Evolutionary conservation across 2,329 filamentous ascomycete genomes (phyloP).

Genomic region (Escovopsis weberi): DNA sequence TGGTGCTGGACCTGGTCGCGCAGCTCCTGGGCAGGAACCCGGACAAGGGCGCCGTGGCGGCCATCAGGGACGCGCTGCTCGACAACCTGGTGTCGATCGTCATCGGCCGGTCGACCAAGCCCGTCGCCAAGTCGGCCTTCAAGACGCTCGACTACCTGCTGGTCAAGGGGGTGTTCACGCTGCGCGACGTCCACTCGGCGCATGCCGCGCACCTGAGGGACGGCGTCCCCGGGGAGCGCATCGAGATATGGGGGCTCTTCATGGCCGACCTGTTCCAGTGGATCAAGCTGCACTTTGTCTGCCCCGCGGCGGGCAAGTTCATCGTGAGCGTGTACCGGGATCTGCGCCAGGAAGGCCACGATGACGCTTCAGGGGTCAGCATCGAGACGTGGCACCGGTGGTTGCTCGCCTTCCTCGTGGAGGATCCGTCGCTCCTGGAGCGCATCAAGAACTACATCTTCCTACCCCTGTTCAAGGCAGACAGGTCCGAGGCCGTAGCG

Average conservation of each 20-base stretch:
- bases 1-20: constrained; percentile 44
- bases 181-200: constrained; percentile 28
- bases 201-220: constrained; percentile 27
- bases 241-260: constrained; percentile 35
- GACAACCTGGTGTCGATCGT: constrained; percentile 43
- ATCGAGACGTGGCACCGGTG: constrained; percentile 40
- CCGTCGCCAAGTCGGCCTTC: constrained; percentile 55
- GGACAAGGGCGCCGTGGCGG: constrained; percentile 18
- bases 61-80: constrained; percentile 32
- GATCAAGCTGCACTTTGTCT: constrained; percentile 43
- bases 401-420: constrained; percentile 35
- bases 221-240: not conserved
- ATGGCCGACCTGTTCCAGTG: constrained; percentile 35
- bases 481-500: constrained; percentile 34
- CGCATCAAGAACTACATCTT: constrained; percentile 51
- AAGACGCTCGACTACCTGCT: constrained; percentile 53
- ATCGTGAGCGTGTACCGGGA: constrained; percentile 41
- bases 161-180: constrained; percentile 40
- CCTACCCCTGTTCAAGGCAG: constrained; percentile 44
- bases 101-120: constrained; percentile 43
- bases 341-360: constrained; percentile 21
- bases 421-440: constrained; percentile 39
- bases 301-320: constrained; percentile 45
- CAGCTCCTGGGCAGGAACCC: constrained; percentile 37
- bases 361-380: constrained; percentile 14